phyloP scores from a whole-genome alignment of 2,329 filamentous ascomycete species.

The Colletotrichum cereale region DNA sequence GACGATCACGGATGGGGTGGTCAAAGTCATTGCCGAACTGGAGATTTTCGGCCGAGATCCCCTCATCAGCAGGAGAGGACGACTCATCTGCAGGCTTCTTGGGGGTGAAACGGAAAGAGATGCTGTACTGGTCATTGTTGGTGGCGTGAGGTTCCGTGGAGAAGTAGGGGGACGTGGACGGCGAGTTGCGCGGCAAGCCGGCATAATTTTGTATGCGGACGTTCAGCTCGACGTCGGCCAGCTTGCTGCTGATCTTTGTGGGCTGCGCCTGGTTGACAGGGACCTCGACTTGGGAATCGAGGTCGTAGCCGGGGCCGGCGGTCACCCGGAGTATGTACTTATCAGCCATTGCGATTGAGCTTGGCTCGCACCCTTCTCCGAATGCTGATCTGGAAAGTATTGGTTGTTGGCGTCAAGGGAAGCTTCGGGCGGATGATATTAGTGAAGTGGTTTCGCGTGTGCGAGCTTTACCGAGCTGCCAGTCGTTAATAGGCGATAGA shows the following conservation, averaged over 20 bases:
- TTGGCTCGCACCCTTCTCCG: background rate
- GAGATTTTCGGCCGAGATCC: constrained; percentile 78
- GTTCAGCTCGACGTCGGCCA: constrained; percentile 76
- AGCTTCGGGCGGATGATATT: background rate
- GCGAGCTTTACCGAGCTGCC: background rate
- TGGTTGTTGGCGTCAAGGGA: background rate
- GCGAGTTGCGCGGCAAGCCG: constrained; percentile 80
- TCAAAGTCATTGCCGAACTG: constrained; percentile 98
- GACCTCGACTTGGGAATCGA: constrained; percentile 77
- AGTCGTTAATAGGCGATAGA: background rate
- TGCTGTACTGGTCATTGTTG: constrained; percentile 84
- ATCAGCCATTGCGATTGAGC: constrained; percentile 63
- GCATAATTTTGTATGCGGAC: constrained; percentile 77
- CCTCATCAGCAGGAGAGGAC: constrained; percentile 46
- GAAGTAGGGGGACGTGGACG: constrained; percentile 83
- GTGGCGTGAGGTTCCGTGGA: constrained; percentile 73
- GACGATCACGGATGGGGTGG: constrained; percentile 84
- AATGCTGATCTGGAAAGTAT: background rate
- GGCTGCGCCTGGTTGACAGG: constrained; percentile 79
- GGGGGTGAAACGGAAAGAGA: constrained; percentile 83
- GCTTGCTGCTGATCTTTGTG: constrained; percentile 71
- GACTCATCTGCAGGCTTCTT: constrained; percentile 56
- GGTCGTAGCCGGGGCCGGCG: constrained; percentile 82
- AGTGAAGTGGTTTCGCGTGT: background rate
- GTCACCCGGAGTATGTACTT: constrained; percentile 87